Conservation (phyloP, 164 flowering plant genomes). For the Cinnamomum chago region DNA sequence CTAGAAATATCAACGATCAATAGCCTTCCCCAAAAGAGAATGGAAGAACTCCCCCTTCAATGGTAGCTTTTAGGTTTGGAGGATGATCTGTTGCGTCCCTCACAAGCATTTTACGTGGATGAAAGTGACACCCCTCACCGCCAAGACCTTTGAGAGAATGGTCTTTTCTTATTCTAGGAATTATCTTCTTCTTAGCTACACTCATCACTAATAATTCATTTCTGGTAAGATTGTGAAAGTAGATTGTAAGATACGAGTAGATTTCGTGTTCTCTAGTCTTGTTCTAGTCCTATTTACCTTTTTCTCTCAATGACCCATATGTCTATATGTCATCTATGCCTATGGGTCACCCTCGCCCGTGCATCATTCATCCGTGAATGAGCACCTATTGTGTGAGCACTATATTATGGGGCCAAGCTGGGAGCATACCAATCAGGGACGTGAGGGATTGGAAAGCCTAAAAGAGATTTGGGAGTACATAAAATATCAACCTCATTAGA, state of each 20-base stretch:
- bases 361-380: too few relatives aligned
- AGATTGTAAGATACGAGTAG: too few relatives aligned
- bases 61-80: constrained; percentile 24
- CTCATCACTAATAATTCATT: constrained; percentile 6
- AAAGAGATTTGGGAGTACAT: too few relatives aligned
- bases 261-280: not conserved
- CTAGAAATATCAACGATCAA: constrained; percentile 19
- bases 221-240: too few relatives aligned
- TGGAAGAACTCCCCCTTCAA: constrained; percentile 19
- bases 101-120: constrained; percentile 28
- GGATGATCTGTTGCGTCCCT: constrained; percentile 36
- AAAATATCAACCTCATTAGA: too few relatives aligned
- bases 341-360: too few relatives aligned
- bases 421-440: too few relatives aligned
- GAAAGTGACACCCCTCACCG: constrained; percentile 26
- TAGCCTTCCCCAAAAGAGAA: constrained; percentile 17
- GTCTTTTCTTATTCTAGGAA: constrained; percentile 5
- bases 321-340: not conserved
- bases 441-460: too few relatives aligned
- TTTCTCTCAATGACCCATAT: not conserved
- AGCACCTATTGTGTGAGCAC: too few relatives aligned
- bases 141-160: constrained; percentile 8
- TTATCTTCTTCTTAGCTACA: constrained; percentile 3
- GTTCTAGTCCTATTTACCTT: not conserved
- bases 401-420: too few relatives aligned